These are phyloP conservation scores for Trametes gibbosa DNA, from an alignment of 768 basidiomycete genomes.

Conservation along the genomic window DNA sequence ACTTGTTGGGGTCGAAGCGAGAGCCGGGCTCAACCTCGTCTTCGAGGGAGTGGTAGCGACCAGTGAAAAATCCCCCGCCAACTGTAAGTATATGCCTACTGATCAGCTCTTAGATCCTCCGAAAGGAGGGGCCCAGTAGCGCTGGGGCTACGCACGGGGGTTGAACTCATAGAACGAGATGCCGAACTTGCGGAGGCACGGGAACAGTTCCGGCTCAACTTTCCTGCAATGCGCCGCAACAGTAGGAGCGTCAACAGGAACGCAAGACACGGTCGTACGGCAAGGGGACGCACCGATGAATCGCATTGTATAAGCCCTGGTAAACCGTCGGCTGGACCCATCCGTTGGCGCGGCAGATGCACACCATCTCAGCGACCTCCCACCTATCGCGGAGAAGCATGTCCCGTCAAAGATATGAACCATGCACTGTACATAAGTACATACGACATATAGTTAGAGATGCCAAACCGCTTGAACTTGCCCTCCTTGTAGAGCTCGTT, in stretches of 20 bases:
- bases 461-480: slow-evolving; percentile 46
- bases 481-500: slow-evolving; percentile 52
- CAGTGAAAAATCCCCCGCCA: slow-evolving; percentile 42
- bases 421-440: slow-evolving; percentile 9
- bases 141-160: slow-evolving; percentile 31
- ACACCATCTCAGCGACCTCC: slow-evolving; percentile 46
- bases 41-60: slow-evolving; percentile 33
- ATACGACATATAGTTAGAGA: slow-evolving; percentile 44
- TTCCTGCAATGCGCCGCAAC: background rate
- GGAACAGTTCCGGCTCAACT: slow-evolving; percentile 41
- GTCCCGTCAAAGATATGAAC: no score
- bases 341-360: slow-evolving; percentile 40
- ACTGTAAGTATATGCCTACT: slow-evolving; percentile 25
- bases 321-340: slow-evolving; percentile 50
- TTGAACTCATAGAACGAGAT: slow-evolving; percentile 42
- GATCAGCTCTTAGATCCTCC: background rate
- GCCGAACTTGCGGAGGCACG: slow-evolving; percentile 41
- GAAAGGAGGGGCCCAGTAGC: no score
- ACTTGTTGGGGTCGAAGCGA: slow-evolving; percentile 49
- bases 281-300: slow-evolving; percentile 28
- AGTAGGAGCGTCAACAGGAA: background rate
- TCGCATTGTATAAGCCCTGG: slow-evolving; percentile 46
- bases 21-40: slow-evolving; percentile 48
- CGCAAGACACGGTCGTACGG: background rate
- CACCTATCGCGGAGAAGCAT: slow-evolving; percentile 21